These are phyloP conservation scores for Cutaneotrichosporon mucoides DNA, from an alignment of 1,284 basidiomycete genomes.

Conservation along the genomic window DNA sequence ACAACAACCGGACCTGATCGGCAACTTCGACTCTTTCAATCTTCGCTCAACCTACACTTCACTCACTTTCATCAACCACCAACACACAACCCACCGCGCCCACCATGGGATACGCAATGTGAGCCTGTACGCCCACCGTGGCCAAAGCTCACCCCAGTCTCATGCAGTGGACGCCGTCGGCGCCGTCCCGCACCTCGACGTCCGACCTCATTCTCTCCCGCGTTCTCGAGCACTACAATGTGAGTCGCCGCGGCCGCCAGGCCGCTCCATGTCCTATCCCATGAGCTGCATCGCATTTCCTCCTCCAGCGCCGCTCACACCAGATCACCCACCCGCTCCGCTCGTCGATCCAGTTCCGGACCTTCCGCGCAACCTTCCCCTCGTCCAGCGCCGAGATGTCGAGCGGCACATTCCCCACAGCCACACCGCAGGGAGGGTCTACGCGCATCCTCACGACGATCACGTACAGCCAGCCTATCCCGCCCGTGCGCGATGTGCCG, in stretches of 20 bases:
- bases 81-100: neutral
- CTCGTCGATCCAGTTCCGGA: constrained; percentile 36
- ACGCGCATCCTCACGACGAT: constrained; percentile 33
- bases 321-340: constrained; percentile 36
- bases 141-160: constrained; percentile 25
- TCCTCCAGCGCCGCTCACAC: neutral
- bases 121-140: neutral
- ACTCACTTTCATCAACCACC: neutral
- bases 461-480: constrained; percentile 24
- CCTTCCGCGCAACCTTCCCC: constrained; percentile 33
- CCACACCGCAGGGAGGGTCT: too few species aligned
- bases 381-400: neutral
- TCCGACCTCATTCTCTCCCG: constrained; percentile 36
- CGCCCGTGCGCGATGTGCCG: constrained; percentile 16
- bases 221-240: constrained; percentile 40
- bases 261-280: too few species aligned
- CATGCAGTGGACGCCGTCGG: constrained; percentile 39
- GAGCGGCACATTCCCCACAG: too few species aligned
- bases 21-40: neutral
- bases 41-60: neutral
- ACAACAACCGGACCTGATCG: constrained; percentile 1
- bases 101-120: constrained; percentile 37
- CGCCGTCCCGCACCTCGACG: constrained; percentile 26
- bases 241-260: constrained; percentile 11
- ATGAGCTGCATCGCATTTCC: too few species aligned